Base-by-base conservation (phyloP, 164 flowering plant species). In the Sedum album region DNA sequence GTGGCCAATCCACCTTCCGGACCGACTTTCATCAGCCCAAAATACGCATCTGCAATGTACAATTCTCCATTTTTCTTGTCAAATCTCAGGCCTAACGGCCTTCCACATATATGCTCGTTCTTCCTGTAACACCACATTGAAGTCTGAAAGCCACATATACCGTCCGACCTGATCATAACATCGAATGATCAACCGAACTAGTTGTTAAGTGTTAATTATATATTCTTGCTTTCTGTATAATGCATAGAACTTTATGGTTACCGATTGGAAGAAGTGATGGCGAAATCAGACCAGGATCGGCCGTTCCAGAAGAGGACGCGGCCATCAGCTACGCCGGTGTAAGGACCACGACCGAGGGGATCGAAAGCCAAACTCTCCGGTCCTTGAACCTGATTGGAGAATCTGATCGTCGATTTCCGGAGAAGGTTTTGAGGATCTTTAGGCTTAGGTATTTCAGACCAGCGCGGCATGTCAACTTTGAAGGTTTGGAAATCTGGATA, bases 21-120 rank as follows among this genome's bases (percentile, higher is more conserved):
- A 9, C 99, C 97, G 41, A 94, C 99, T 73, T 85, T 88, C 91
- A 89, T 67, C 76, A 94, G 74, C 64, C 99, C 99, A 42, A 91
- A 76, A 77, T 94, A 94, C 21, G 99, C 96, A 83, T 94, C 99
- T 39, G 96, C 96, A 71, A 94, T 94, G 78, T 88, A 94, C 53
- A 94, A 61, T 67, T 91, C 96, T 64, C 96, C 93, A 20, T 88
- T 91, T 78, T 78, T 88, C 83, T 90, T 88, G 75, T 90, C 78
- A 67, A 94, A 94, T 10, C 96, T 82, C 17, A 94, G 88, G 42
- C 97, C 99, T 77, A 94, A 73, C 42, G 99, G 96, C 67, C 99
- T 81, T 25, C 99, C 99, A 69, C 99, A 94, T 46, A 90, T 82
- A 64, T 94, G 99, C 80, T 94, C 99, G 66, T 86, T 84, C 84